Base-by-base conservation (phyloP, 306 rosid genomes). In the Pyrus bretschneideri region DNA sequence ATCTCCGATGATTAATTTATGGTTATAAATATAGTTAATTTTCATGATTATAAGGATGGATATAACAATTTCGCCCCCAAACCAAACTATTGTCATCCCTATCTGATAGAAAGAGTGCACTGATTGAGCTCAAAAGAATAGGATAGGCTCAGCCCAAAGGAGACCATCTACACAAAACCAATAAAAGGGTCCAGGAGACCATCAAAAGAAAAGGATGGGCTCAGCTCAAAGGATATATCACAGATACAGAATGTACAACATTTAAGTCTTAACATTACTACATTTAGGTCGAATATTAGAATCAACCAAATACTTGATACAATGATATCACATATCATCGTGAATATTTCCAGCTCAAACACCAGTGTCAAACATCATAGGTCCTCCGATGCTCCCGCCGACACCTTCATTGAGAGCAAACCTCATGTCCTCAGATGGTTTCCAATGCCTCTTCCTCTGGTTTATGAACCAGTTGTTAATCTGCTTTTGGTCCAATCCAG, bases 401-500 rank as follows among this genome's bases (percentile, higher is more conserved):
- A 77, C 83, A 31, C 85, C 88, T 23, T 86, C 92, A 86, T 84
- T 72, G 45, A 89, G 55, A 38, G 89, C 84, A 23, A 86, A 88
- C 69, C 87, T 78, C 87, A 89, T 89, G 70, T 91, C 96, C 55
- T 86, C 89, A 57, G 93, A 84, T 63, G 98, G 98, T 78, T 93
- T 93, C 98, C 98, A 93, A 44, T 93, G 98, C 23, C 97, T 84
- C 79, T 93, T 93, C 80, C 98, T 86, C 79, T 91, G 98, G 83
- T 93, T 93, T 67, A 93, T 91, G 86, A 93, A 91, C 98, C 98
- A 93, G 71, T 93, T 93, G 71, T 91, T 93, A 22, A 93, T 93
- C 89, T 91, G 98, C 86, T 85, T 91, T 61, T 88, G 89, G 71
- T 89, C 93, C 71, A 93, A 82, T 57, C 94, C 92, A 19, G 88